Evolutionary conservation across 495 filamentous ascomycete genomes (phyloP).

Genomic region (Tuber umbilicatum): DNA sequence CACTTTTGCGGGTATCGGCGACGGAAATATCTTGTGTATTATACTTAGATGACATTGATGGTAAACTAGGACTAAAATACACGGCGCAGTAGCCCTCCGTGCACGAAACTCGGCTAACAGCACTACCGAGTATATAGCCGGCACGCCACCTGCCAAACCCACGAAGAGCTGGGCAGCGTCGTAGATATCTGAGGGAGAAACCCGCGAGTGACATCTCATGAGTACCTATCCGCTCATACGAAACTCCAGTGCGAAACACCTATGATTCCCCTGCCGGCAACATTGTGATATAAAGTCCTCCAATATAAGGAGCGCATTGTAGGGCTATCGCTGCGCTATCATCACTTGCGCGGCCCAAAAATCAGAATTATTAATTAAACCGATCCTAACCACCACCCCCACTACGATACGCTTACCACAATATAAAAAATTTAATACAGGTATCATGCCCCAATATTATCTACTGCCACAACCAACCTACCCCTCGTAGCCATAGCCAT

Average conservation of each 20-base stretch:
- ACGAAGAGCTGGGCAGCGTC: not conserved
- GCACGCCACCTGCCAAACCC: not conserved
- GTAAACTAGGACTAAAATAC: not conserved
- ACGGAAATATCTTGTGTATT: not conserved
- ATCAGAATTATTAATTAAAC: not conserved
- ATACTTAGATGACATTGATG: not conserved
- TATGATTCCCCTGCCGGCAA: not conserved
- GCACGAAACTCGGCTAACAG: not conserved
- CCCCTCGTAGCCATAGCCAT: not conserved
- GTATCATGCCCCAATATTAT: not conserved
- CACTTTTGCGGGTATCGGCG: not conserved
- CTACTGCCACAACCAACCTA: not conserved
- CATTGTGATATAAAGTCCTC: not conserved
- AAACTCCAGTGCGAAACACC: not conserved
- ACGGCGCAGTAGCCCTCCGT: not conserved
- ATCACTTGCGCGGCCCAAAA: not conserved
- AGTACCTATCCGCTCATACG: not conserved
- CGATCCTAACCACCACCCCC: not conserved
- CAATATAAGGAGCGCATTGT: not conserved
- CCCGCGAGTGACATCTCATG: not conserved
- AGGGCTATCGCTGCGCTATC: not conserved
- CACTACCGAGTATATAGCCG: not conserved
- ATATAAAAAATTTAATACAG: not conserved
- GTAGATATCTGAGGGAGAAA: not conserved
- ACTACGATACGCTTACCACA: not conserved